Base-by-base conservation (phyloP, 805 yeast species). In the Cyberlindnera mississippiensis region DNA sequence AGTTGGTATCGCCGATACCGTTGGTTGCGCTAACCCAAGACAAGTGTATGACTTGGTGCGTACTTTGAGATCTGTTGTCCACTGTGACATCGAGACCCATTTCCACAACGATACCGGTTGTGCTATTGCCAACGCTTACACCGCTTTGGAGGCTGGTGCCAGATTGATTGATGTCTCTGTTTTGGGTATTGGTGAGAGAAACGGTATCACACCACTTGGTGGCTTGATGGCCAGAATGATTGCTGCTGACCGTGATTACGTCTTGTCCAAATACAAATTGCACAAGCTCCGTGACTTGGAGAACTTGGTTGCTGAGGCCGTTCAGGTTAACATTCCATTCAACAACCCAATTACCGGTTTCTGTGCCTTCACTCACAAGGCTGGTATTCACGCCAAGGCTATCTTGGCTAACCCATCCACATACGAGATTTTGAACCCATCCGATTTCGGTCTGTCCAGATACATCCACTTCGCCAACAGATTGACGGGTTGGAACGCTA, bases 41-140 rank as follows among this genome's bases (percentile, higher is more conserved):
- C 98, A 93, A 70, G 99, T 91, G 46, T 91, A 91, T 67, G 99
- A 91, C 71, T 78, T 91, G 56, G 93, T 91, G 50, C 82, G 95
- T 62, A 93, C 99, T 33, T 79, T 91, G 65, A 87, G 82, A 69
- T 80, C 90, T 12, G 96, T 91, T 38, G 98, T 91, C 37, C 82
- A 86, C 28, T 91, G 98, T 73, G 99, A 91, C 64, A 90, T 91
- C 59, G 99, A 91, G 72, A 87, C 96, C 66, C 99, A 91, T 67
- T 93, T 91, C 86, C 99, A 91, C 72, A 87, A 91, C 66, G 99
- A 91, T 67, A 91, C 99, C 27, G 99, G 99, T 50, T 93, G 98
- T 73, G 96, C 99, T 52, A 88, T 91, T 69, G 96, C 97, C 48
- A 91, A 91, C 65, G 96, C 99, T 27, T 93, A 93, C 77, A 88